Evolutionary conservation across 306 rosid species (phyloP).

Genomic region (Quillaja saponaria): DNA sequence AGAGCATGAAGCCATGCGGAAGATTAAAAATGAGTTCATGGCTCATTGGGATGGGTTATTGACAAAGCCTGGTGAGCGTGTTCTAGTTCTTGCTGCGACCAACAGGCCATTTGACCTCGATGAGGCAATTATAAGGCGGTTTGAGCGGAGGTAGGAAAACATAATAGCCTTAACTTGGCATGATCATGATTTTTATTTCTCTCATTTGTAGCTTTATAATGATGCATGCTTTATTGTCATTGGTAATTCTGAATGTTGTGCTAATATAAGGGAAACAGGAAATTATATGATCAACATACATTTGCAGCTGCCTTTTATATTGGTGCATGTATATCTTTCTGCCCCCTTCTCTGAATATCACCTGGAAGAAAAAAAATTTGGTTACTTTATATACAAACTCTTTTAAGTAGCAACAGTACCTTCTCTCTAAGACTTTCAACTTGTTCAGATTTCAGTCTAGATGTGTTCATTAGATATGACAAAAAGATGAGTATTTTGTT

Average conservation of each 20-base stretch:
- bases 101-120: conserved; percentile 89
- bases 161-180: conserved; percentile 12
- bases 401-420: conserved; percentile 1
- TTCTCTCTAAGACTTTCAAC: not conserved
- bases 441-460: conserved; percentile 5
- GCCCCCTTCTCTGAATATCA: not conserved
- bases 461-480: conserved; percentile 1
- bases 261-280: conserved; percentile 1
- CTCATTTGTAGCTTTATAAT: conserved; percentile 8
- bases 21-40: conserved; percentile 85
- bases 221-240: conserved; percentile 7
- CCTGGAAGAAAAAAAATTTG: conserved; percentile 1
- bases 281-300: not conserved
- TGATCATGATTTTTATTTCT: conserved; percentile 8
- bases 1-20: conserved; percentile 74
- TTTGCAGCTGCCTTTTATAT: not conserved
- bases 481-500: not conserved
- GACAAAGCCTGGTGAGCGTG: conserved; percentile 52
- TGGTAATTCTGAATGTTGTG: not conserved
- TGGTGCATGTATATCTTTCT: not conserved
- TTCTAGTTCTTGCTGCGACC: conserved; percentile 84
- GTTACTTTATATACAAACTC: conserved; percentile 10
- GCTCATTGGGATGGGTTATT: conserved; percentile 82
- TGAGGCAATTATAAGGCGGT: conserved; percentile 85
- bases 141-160: conserved; percentile 62